Conservation (phyloP, 2,329 filamentous ascomycete species). For the Cadophora sp. region DNA sequence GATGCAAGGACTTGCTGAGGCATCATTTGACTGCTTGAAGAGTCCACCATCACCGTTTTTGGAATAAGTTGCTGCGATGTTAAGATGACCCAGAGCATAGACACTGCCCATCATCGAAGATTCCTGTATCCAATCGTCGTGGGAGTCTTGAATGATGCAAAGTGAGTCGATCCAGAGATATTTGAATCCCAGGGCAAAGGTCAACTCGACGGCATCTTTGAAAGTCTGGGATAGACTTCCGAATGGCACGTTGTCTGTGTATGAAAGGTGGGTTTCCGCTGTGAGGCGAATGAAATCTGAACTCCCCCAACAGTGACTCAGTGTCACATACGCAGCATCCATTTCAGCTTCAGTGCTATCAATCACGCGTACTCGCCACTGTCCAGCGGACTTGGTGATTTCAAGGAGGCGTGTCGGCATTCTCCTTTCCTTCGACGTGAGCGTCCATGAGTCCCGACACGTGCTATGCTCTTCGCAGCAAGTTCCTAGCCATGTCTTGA, state of each 20-base stretch:
- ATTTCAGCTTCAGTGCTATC: not conserved
- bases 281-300: not conserved
- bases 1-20: not conserved
- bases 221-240: constrained; percentile 10
- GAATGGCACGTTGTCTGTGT: not conserved
- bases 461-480: not conserved
- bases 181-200: not conserved
- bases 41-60: constrained; percentile 18
- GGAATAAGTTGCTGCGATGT: constrained; percentile 39
- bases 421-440: not conserved
- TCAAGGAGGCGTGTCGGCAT: constrained; percentile 6
- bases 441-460: not conserved
- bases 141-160: constrained; percentile 18
- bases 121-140: constrained; percentile 12
- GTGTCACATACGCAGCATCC: not conserved
- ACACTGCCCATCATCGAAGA: constrained; percentile 11
- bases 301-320: constrained; percentile 19
- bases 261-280: not conserved
- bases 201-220: constrained; percentile 2
- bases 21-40: not conserved
- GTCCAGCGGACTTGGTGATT: not conserved
- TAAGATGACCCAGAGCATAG: constrained; percentile 6
- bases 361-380: not conserved
- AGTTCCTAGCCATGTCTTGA: not conserved
- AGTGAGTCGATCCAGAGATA: constrained; percentile 23